Evolutionary conservation across 306 rosid genomes (phyloP), one percentile per base, ranked within the genome.

Genomic region (Dalbergia cochinchinensis): DNA sequence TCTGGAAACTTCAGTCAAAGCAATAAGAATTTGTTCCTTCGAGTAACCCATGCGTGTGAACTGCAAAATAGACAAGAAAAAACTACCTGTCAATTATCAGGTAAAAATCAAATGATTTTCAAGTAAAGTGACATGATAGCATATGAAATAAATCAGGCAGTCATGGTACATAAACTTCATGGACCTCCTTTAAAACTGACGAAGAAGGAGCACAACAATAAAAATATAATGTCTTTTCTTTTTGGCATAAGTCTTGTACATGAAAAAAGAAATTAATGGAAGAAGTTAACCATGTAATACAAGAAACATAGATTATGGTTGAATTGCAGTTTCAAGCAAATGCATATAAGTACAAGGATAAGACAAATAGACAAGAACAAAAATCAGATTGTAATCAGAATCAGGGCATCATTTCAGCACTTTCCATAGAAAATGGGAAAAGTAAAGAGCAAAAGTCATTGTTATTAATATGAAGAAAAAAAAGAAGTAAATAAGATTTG

Each of bases 31-130:
- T 69, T 88, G 89, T 78, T 94, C 95, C 89, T 85, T 88, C 58
- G 92, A 83, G 89, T 87, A 92, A n/a, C 99, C 99, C 97, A 89
- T 88, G 53, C 67, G 60, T 78, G 88, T 81, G 80, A 91, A 91
- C 99, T 94, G 74, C 71, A 78, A 55, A 55, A 72, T 13, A 31
- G 57, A 45, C 60, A 18, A 39, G 26, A 41, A 19, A 58, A 77
- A 35, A 13, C 44, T 20, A 10, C 18, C 47, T 75, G 72, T 69
- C 65, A 55, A 76, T 35, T 48, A 64, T 45, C 58, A 66, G 66
- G 67, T 8, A 51, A 55, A 18, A 58, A 18, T 20, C 63, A 4
- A 54, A 39, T 12, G 59, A 68, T 16, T 80, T 65, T 47, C 54
- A 60, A 60, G 48, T 45, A 47, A 19, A 66, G 44, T 64, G 54